These are phyloP conservation scores for Tremella mesenterica DNA, from an alignment of 768 basidiomycete species.

Conservation along the genomic window DNA sequence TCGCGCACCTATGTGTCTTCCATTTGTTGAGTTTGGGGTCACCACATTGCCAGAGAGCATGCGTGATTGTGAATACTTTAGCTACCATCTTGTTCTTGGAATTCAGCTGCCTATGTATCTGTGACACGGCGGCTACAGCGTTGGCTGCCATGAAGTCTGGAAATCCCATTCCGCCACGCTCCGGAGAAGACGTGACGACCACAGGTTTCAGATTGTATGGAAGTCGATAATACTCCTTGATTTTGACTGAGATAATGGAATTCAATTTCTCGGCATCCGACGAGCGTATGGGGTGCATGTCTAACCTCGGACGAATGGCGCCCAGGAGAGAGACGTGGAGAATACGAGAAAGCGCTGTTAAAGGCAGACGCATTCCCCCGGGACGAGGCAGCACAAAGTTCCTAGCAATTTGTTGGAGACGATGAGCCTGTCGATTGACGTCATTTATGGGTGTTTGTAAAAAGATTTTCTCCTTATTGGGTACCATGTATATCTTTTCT, in stretches of 20 bases:
- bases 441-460: constrained; percentile 1
- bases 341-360: neutral
- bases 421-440: neutral
- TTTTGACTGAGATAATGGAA: neutral
- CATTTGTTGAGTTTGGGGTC: too few relatives aligned
- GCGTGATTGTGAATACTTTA: neutral
- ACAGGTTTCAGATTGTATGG: neutral
- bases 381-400: neutral
- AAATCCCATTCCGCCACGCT: neutral
- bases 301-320: neutral
- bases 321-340: neutral
- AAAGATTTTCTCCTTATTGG: too few relatives aligned
- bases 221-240: neutral
- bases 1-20: neutral
- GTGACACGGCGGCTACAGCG: neutral
- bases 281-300: neutral
- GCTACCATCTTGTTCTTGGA: neutral
- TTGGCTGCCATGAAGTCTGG: neutral
- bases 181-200: neutral
- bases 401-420: neutral
- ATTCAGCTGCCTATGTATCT: neutral
- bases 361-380: neutral
- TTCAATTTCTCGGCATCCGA: neutral
- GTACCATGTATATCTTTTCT: too few relatives aligned
- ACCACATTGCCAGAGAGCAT: neutral